Evolutionary conservation across 306 rosid genomes (phyloP).

Genomic region (barrel medic (Medicago truncatula)): MtrunA17r5.0-ANR NC_053046.1:39313501-39314000

Average conservation of each 20-base stretch:
- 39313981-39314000: background rate
- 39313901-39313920: background rate
- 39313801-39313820: background rate
- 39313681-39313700: constrained; percentile 59
- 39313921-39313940: background rate
- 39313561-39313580: background rate
- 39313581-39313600: background rate
- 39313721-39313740: constrained; percentile 92
- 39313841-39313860: background rate
- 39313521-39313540: background rate
- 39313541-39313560: no score
- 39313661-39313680: constrained; percentile 87
- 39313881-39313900: no score
- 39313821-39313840: background rate
- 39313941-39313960: background rate
- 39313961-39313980: background rate
- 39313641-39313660: constrained; percentile 58
- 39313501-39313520: background rate
- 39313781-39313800: background rate
- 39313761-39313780: constrained; percentile 80
- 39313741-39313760: constrained; percentile 86
- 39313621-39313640: constrained; percentile 45
- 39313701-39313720: constrained; percentile 71
- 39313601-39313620: constrained; percentile 71
- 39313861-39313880: background rate